Evolutionary conservation across 176 grass and related monocot species (phyloP).

Genomic region (Hsuehochloa calcarea): DNA sequence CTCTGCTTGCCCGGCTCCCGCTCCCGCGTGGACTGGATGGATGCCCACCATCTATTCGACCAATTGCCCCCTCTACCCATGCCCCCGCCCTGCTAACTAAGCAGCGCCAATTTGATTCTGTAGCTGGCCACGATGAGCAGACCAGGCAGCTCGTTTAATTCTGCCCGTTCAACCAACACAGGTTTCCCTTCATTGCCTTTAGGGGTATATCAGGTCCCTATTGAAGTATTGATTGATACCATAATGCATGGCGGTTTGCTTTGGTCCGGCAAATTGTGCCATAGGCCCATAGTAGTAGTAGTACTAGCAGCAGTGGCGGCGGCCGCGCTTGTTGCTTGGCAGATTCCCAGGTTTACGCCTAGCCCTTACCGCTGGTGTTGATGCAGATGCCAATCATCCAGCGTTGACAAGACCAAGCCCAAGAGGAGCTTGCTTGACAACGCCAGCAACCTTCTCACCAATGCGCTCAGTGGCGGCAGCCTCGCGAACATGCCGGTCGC

Average conservation of each 20-base stretch:
- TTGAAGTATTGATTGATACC: too few relatives aligned
- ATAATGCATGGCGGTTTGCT: neutral
- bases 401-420: slow-evolving; percentile 62
- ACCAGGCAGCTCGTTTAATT: neutral
- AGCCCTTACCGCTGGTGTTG: neutral
- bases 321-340: neutral
- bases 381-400: slow-evolving; percentile 77
- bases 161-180: neutral
- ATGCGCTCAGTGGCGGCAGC: slow-evolving; percentile 66
- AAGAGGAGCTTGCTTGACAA: slow-evolving; percentile 80
- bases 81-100: neutral
- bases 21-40: neutral
- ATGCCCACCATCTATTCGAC: slow-evolving; percentile 18
- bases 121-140: neutral
- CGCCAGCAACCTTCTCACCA: slow-evolving; percentile 90
- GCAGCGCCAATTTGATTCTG: neutral
- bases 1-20: neutral
- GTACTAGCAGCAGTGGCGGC: too few relatives aligned
- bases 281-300: neutral
- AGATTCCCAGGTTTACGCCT: neutral
- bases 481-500: slow-evolving; percentile 75
- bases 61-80: neutral
- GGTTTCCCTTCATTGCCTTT: neutral
- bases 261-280: neutral
- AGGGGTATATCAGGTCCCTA: neutral